phyloP scores from a whole-genome alignment of 179 eudicot genomes.

The Camellia oleifera region DNA sequence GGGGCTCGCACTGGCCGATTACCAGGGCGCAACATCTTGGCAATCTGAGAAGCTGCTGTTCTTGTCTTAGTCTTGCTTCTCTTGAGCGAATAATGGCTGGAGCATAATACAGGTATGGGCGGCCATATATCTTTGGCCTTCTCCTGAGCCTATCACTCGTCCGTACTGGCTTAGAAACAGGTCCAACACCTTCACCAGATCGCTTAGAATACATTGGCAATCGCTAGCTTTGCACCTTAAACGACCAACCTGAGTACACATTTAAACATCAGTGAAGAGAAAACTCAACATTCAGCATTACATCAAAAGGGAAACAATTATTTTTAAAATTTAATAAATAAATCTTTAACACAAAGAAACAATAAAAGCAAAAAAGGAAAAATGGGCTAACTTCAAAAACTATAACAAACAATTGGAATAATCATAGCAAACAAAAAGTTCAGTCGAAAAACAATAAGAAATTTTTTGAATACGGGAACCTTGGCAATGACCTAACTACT shows the following conservation, averaged over 20 bases:
- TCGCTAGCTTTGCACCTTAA: constrained; percentile 14
- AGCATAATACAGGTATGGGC: constrained; percentile 38
- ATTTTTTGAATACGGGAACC: neutral
- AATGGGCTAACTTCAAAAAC: neutral
- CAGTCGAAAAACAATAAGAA: neutral
- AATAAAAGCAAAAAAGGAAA: neutral
- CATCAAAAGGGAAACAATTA: neutral
- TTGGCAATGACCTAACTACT: no score
- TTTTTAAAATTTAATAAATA: neutral
- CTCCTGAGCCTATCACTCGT: constrained; percentile 73
- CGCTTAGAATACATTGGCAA: constrained; percentile 39
- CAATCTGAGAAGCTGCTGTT: constrained; percentile 85
- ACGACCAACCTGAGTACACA: constrained; percentile 3
- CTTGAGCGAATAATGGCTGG: constrained; percentile 43
- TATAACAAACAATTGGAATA: neutral
- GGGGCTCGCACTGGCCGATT: constrained; percentile 37
- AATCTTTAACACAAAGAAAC: neutral
- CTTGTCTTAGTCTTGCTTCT: constrained; percentile 63
- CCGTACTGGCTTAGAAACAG: constrained; percentile 45
- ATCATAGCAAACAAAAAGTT: neutral
- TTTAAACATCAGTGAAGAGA: constrained; percentile 11
- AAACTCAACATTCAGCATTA: neutral
- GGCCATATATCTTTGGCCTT: constrained; percentile 47
- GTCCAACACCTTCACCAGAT: constrained; percentile 37
- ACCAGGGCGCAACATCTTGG: constrained; percentile 70